Base-by-base conservation (phyloP, 2,329 filamentous ascomycete genomes). In the Capronia epimyces region DNA sequence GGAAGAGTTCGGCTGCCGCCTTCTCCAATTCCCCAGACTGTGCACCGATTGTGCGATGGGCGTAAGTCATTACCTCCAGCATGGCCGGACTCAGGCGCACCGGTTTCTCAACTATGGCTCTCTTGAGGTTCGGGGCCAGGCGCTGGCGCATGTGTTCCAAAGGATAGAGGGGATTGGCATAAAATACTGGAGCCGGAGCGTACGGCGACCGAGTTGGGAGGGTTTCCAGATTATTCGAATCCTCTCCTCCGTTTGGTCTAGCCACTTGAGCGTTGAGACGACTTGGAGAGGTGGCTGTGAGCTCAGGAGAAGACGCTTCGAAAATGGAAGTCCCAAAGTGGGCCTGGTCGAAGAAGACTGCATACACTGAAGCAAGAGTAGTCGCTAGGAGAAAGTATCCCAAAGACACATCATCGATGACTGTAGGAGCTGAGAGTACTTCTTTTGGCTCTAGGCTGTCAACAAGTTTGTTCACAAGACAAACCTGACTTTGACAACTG, bases 321-420 rank as follows among this genome's bases (percentile, higher is more conserved):
- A 52, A 34, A 9, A 34, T 48, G 15, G 49, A 53, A 7, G 42
- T 39, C 7, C 43, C 43, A 15, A 53, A 48, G 51, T 68, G 68
- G 6, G 76, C 72, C 6, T 73, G 67, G 57, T 82, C 78, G 42
- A 79, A 72, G 46, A 70, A 66, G 3, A 72, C 76, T 24, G 74
- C 79, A 57, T 73, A 74, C 1, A 74, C 74, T 54, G 73, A 71
- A 40, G 71, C 71, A 6, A 69, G 68, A 27, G 69, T 67, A 21
- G 68, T 70, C 20, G 75, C 79, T 31, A 81, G 67, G 39, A 84
- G 63, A 22, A 83, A 67, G 58, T 81, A 80, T 8, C 80, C 80
- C 24, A 82, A 63, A 52, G 79, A 76, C 9, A 74, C 73, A 55
- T 82, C 77, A 43, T 77, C 70, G 29, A 83, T 70, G 20, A 78